Base-by-base conservation (phyloP, 108 stramenopile genomes). In the Cylindrotheca closterium region DNA sequence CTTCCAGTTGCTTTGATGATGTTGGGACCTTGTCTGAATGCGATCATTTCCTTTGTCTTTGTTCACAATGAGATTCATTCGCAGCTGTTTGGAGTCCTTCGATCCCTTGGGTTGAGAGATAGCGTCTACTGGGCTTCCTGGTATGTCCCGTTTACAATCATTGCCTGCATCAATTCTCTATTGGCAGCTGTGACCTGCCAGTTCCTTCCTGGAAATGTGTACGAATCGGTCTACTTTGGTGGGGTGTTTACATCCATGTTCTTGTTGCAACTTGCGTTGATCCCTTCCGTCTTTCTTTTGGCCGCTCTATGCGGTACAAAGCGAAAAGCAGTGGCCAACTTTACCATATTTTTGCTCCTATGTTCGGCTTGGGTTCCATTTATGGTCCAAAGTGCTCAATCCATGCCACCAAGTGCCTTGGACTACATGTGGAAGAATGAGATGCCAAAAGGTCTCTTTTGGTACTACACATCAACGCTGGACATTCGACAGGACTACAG, bases 81-180 rank as follows among this genome's bases (percentile, higher is more conserved):
- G 18, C 48, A 69, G 46, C 51, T 79, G 22, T 63, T 77, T 51
- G 83, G 83, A 0, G 68, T 63, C 18, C 56, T 84, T 12, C 65
- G 74, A 3, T 62, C 69, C 2, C 63, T 74, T 15, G 79, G 75
- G 4, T 32, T 77, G 28, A 24, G 58, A 4, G 81, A 78, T 19
- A 70, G 68, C 30, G 77, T 55, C 2, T 77, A 79, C 25, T 80
- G 79, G 79, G 34, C 60, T 8, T 52, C 69, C 2, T 84, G 83
- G 83, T 68, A 73, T 30, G 30, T 71, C 10, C 31, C 66, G 34
- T 84, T 84, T 61, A 32, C 24, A 0, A 18, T 71, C 2, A 45
- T 67, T 21, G 51, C 60, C 8, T 21, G 70, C 5, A 19, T 78
- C 42, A 84, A 79, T 47, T 52, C 79, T 4, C 19, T 80, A 2